These are phyloP conservation scores for Penicillium palitans DNA, from an alignment of 2,329 filamentous ascomycete genomes.

Conservation along the genomic window DNA sequence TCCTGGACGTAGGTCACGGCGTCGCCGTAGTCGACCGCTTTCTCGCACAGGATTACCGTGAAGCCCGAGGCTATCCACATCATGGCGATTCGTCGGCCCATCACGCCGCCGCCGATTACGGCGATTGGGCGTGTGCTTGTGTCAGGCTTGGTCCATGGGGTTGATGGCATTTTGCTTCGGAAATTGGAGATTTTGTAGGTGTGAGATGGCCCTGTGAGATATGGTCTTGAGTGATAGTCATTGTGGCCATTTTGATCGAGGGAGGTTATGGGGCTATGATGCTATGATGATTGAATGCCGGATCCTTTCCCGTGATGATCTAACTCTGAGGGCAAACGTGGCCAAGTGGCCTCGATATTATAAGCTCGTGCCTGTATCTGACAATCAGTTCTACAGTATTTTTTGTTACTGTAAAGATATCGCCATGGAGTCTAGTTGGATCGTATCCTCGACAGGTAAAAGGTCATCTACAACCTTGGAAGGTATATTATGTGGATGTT, in stretches of 20 bases:
- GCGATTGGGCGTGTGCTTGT: constrained; percentile 24
- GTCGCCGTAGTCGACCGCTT: constrained; percentile 2
- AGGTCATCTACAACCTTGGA: neutral
- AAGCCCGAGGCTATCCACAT: constrained; percentile 24
- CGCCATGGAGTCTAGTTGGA: neutral
- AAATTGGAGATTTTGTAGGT: neutral
- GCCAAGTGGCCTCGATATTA: neutral
- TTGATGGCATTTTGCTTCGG: constrained; percentile 15
- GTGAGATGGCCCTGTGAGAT: neutral
- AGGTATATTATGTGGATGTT: neutral
- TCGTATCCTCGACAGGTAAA: neutral
- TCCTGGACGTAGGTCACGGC: constrained; percentile 18
- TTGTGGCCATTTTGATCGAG: neutral
- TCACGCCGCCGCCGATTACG: constrained; percentile 22
- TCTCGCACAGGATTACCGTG: constrained; percentile 21
- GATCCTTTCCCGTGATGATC: constrained; percentile 11
- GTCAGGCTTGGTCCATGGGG: constrained; percentile 22
- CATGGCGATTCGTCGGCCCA: constrained; percentile 26
- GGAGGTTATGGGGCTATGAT: constrained; percentile 9
- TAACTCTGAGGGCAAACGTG: constrained; percentile 12
- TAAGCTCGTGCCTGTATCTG: neutral
- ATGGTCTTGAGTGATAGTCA: neutral
- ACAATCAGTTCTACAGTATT: neutral
- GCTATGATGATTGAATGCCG: constrained; percentile 13
- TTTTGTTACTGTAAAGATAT: neutral